Evolutionary conservation across 208 protist species (phyloP).

Genomic region (Acanthamoeba quina): DNA sequence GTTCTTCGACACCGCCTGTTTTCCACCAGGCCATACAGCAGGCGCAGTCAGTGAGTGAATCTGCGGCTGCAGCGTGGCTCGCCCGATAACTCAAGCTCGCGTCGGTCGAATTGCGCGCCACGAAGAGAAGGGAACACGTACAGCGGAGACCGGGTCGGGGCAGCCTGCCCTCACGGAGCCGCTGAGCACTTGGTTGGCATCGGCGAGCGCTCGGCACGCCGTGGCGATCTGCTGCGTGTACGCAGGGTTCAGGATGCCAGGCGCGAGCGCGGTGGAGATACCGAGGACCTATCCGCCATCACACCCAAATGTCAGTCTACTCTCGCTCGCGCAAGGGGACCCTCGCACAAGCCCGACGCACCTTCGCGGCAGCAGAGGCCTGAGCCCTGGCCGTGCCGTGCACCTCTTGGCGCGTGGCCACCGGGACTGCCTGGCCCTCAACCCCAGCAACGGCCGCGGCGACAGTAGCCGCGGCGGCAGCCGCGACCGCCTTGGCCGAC

Average conservation of each 20-base stretch:
- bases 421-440: neutral
- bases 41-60: neutral
- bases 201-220: neutral
- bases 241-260: constrained; percentile 42
- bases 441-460: neutral
- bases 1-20: neutral
- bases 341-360: neutral
- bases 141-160: neutral
- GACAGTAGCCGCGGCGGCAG: neutral
- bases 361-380: constrained; percentile 7
- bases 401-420: neutral
- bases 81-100: neutral
- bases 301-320: too few relatives aligned
- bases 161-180: neutral
- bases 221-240: constrained; percentile 47
- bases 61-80: neutral
- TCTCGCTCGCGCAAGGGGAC: neutral
- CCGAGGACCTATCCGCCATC: neutral
- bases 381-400: constrained; percentile 3
- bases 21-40: neutral
- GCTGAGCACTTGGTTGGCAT: neutral
- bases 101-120: neutral
- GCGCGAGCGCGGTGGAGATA: constrained; percentile 25
- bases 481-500: constrained; percentile 60
- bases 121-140: too few relatives aligned